Conservation (phyloP, 208 protist species). For the Wallacemonas sp. region DNA sequence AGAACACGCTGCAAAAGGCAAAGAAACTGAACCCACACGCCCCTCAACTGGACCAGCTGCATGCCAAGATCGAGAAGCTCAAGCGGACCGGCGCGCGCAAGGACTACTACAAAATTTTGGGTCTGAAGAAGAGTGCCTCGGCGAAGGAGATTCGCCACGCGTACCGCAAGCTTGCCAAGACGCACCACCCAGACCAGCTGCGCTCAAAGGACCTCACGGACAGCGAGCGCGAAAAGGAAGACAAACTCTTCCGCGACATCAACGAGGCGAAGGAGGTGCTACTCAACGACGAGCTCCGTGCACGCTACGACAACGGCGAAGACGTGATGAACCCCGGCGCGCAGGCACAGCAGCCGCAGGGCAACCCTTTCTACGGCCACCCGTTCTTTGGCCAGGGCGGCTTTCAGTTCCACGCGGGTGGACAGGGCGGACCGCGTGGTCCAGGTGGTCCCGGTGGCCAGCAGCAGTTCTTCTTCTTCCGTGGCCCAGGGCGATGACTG, state of each 20-base stretch:
- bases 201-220: slow-evolving; percentile 68
- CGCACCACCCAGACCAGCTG: slow-evolving; percentile 88
- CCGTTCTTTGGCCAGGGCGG: slow-evolving; percentile 34
- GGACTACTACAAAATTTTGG: slow-evolving; percentile 94
- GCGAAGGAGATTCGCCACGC: slow-evolving; percentile 85
- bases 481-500: too few species aligned
- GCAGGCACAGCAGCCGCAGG: slow-evolving; percentile 29
- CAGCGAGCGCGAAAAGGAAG: slow-evolving; percentile 64
- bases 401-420: slow-evolving; percentile 17
- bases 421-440: slow-evolving; percentile 9
- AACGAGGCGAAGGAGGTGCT: slow-evolving; percentile 92
- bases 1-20: slow-evolving; percentile 32
- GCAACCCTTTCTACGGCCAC: slow-evolving; percentile 64
- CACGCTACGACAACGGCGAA: slow-evolving; percentile 88
- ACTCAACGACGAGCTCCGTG: slow-evolving; percentile 81
- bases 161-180: slow-evolving; percentile 88
- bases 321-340: slow-evolving; percentile 76
- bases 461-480: slow-evolving; percentile 61
- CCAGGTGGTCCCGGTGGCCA: slow-evolving; percentile 20
- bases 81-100: slow-evolving; percentile 45
- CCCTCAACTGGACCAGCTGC: slow-evolving; percentile 21
- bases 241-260: slow-evolving; percentile 85
- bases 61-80: slow-evolving; percentile 19
- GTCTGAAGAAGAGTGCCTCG: slow-evolving; percentile 76
- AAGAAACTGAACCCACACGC: slow-evolving; percentile 25